Conservation (phyloP, 2,329 filamentous ascomycete species). For the Lachnellula cervina region DNA sequence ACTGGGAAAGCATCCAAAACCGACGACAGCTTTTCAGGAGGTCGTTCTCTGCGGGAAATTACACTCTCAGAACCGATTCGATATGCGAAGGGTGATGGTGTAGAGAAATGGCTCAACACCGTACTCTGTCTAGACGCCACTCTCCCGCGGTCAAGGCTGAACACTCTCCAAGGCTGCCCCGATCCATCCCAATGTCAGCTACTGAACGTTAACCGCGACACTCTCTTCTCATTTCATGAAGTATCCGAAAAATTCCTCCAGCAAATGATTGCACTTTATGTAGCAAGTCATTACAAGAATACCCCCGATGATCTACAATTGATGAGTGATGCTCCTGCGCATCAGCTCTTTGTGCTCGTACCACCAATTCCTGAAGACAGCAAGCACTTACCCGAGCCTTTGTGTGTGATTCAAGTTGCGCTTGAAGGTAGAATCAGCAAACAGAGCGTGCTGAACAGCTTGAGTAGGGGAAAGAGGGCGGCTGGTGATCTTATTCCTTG, state of each 20-base stretch:
- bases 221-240: slow-evolving; percentile 94
- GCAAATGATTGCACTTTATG: slow-evolving; percentile 96
- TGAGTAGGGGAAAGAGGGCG: slow-evolving; percentile 83
- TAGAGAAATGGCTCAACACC: slow-evolving; percentile 95
- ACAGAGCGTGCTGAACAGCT: slow-evolving; percentile 83
- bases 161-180: slow-evolving; percentile 59
- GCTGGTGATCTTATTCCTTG: slow-evolving; percentile 94
- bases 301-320: slow-evolving; percentile 96
- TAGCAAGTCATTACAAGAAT: slow-evolving; percentile 97
- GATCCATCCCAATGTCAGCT: slow-evolving; percentile 90
- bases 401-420: slow-evolving; percentile 91
- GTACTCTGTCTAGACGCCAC: slow-evolving; percentile 92
- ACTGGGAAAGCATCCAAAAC: slow-evolving; percentile 70
- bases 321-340: slow-evolving; percentile 95
- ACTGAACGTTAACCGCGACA: slow-evolving; percentile 91
- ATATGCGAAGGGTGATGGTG: slow-evolving; percentile 83
- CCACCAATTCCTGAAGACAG: slow-evolving; percentile 75
- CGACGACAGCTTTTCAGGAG: slow-evolving; percentile 54
- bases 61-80: slow-evolving; percentile 90
- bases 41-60: slow-evolving; percentile 82
- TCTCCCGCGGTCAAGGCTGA: slow-evolving; percentile 54
- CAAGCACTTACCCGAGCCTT: slow-evolving; percentile 79
- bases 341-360: slow-evolving; percentile 92
- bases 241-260: slow-evolving; percentile 96
- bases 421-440: slow-evolving; percentile 93